Evolutionary conservation across 2,329 filamentous ascomycete species (phyloP).

Genomic region (Ophiostoma tasmaniense): DNA sequence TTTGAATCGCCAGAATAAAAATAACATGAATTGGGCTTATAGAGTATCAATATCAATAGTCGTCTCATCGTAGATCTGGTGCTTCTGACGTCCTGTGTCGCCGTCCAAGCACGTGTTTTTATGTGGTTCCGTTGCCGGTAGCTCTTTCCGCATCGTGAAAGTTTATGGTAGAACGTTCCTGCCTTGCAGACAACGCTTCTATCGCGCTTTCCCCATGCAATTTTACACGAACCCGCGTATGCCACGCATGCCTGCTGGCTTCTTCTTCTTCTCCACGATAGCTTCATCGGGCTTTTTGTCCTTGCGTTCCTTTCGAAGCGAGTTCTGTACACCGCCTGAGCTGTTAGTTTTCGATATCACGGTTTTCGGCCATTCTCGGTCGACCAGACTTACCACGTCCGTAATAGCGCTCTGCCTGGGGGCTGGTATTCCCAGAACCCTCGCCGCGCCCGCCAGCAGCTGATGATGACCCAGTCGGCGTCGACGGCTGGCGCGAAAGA

Average conservation of each 20-base stretch:
- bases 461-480: neutral
- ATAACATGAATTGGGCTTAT: neutral
- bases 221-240: slow-evolving; percentile 32
- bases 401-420: slow-evolving; percentile 33
- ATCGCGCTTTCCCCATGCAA: neutral
- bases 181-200: neutral
- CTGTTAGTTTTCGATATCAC: neutral
- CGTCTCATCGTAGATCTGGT: neutral
- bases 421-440: slow-evolving; percentile 30
- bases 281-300: slow-evolving; percentile 41
- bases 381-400: slow-evolving; percentile 39
- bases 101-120: neutral
- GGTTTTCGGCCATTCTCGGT: too few relatives aligned
- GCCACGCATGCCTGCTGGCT: slow-evolving; percentile 29
- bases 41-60: neutral
- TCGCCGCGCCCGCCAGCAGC: slow-evolving; percentile 5
- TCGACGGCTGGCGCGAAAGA: slow-evolving; percentile 27
- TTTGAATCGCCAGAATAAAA: neutral
- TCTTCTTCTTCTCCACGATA: slow-evolving; percentile 36
- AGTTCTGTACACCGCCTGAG: slow-evolving; percentile 41
- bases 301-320: slow-evolving; percentile 41
- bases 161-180: neutral
- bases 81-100: slow-evolving; percentile 1
- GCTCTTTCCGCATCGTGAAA: neutral
- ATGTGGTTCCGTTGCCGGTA: neutral